Evolutionary conservation across 257 asterid species (phyloP).

Genomic region (Rhazya stricta): DNA sequence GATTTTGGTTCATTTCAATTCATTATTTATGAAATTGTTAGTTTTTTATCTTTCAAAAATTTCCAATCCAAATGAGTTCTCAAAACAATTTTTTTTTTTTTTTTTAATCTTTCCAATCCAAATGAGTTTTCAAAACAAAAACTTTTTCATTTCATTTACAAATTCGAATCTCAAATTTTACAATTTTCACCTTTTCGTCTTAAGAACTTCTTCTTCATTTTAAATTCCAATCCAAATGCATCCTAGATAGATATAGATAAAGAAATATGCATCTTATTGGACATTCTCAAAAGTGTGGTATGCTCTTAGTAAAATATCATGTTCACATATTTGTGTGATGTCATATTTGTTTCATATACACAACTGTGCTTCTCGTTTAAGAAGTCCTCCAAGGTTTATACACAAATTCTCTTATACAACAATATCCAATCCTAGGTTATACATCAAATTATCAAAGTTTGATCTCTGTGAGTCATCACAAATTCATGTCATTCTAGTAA

Average conservation of each 20-base stretch:
- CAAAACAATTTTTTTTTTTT: too few species aligned
- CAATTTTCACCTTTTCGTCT: too few species aligned
- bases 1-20: too few species aligned
- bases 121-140: too few species aligned
- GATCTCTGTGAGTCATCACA: background rate
- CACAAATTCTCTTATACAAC: background rate
- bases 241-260: background rate
- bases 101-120: too few species aligned
- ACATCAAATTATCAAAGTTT: background rate
- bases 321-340: background rate
- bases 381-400: background rate
- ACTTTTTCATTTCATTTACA: too few species aligned
- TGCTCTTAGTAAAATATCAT: background rate
- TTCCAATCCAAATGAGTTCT: too few species aligned
- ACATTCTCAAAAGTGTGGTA: background rate
- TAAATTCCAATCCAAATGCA: too few species aligned
- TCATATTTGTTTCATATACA: background rate
- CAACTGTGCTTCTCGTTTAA: background rate
- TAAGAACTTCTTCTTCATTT: too few species aligned
- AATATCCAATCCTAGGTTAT: background rate
- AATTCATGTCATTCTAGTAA: background rate
- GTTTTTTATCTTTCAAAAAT: too few species aligned
- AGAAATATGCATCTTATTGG: background rate
- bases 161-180: too few species aligned
- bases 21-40: too few species aligned